Evolutionary conservation across 768 basidiomycete genomes (phyloP), one percentile per base, ranked within the genome.

Genomic region (Infundibulicybe gibba): DNA sequence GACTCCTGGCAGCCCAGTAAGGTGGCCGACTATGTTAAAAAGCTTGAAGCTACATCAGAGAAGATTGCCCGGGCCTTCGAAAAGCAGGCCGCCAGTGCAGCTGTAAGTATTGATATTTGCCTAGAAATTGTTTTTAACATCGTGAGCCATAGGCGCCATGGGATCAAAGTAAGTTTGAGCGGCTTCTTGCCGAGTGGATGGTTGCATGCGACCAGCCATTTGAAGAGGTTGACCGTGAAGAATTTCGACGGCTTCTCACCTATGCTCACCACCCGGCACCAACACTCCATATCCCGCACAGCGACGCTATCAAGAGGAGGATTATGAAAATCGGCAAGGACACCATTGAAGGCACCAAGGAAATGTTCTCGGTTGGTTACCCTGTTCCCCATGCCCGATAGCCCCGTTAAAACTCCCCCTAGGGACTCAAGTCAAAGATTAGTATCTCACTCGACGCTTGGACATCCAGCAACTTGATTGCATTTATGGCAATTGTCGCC

Each of bases 401-500:
- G 25, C 9, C 30, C 16, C 14, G 19, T n/a, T 41, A 41, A 46
- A 19, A 21, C 35, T 15, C n/a, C 21, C 16, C 31, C 10, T 40
- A 49, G 51, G 40, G 39, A 38, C 31, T 50, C 6, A 17, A 47
- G 21, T 40, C 34, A 1, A 49, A 51, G 30, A 34, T 58, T 17
- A 40, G 50, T 12, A 43, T 60, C 13, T 60, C 59, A 1, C 56
- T 61, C 17, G 57, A 62, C 45, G 61, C 61, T n/a, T 62, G 58
- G 61, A 62, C 61, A 0, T 61, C 56, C 9, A 43, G 47, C 21
- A 62, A 62, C 32, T 31, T 41, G n/a, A 43, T 49, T 45, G 52
- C 58, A 0, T 59, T 62, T 42, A 32, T 59, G 34, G 61, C 60
- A 6, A 51, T 61, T 34, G 52, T 62, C 14, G 51, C 53, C 11